Evolutionary conservation across 2,329 filamentous ascomycete species (phyloP).

Genomic region (Hypoxylon sp.): DNA sequence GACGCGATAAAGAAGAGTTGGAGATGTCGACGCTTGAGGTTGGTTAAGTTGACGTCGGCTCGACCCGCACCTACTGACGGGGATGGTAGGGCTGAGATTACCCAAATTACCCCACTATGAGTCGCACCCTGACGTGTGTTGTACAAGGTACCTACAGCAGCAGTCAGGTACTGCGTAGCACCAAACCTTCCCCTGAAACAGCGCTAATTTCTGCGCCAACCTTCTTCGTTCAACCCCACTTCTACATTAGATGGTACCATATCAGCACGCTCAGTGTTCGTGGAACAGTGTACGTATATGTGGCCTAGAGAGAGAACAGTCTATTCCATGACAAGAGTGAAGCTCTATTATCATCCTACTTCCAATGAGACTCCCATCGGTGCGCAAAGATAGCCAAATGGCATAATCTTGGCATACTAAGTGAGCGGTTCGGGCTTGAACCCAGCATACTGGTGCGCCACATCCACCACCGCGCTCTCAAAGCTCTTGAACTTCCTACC

Average conservation of each 20-base stretch:
- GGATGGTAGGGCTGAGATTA: conserved; percentile 11
- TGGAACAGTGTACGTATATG: neutral
- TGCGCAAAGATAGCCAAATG: neutral
- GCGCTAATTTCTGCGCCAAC: neutral
- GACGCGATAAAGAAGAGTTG: neutral
- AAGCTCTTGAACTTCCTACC: conserved; percentile 41
- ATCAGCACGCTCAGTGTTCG: neutral
- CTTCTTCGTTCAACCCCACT: neutral
- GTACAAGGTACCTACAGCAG: conserved; percentile 7
- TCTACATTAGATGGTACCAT: neutral
- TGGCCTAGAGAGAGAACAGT: neutral
- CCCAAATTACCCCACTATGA: neutral
- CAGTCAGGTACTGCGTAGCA: neutral
- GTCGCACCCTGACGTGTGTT: neutral
- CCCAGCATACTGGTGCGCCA: conserved; percentile 47
- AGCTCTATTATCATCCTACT: neutral
- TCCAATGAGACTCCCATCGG: neutral
- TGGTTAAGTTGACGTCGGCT: conserved; percentile 4
- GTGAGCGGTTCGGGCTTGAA: conserved; percentile 7
- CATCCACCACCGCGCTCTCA: conserved; percentile 44
- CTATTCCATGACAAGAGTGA: neutral
- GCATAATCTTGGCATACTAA: neutral
- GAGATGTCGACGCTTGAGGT: neutral
- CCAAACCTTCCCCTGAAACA: neutral
- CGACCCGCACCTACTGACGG: neutral